Evolutionary conservation across 2,329 filamentous ascomycete genomes (phyloP).

Genomic region (Colletotrichum costaricense): DNA sequence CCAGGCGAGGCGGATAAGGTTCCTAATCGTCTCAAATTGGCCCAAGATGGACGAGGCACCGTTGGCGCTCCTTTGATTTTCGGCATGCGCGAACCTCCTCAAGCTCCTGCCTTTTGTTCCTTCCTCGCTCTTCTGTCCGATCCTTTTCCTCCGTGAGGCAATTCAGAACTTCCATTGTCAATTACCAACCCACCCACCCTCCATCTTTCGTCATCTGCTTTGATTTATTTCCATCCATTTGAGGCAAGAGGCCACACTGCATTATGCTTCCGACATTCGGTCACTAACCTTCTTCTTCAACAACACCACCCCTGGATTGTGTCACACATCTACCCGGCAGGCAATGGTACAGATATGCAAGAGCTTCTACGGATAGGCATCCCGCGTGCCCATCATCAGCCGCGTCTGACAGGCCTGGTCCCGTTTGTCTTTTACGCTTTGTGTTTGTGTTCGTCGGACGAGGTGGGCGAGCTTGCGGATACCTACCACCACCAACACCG

Average conservation of each 20-base stretch:
- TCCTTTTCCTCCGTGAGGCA: neutral
- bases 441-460: neutral
- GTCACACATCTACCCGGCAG: neutral
- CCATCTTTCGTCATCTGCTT: too few relatives aligned
- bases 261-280: neutral
- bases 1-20: conserved; percentile 10
- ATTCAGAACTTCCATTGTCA: neutral
- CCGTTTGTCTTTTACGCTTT: neutral
- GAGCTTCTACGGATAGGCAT: neutral
- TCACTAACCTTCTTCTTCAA: neutral
- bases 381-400: neutral
- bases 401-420: neutral
- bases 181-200: neutral
- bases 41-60: neutral
- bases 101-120: neutral
- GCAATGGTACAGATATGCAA: neutral
- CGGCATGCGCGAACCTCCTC: neutral
- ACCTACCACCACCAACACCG: neutral
- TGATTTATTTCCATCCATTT: too few relatives aligned
- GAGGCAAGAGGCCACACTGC: too few relatives aligned
- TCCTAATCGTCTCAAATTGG: conserved; percentile 4
- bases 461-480: neutral
- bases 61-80: neutral
- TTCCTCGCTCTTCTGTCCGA: neutral
- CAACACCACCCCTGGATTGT: too few relatives aligned